Evolutionary conservation across 306 rosid genomes (phyloP), one percentile per base, ranked within the genome.

Genomic region (Arachis hypogaea): DNA sequence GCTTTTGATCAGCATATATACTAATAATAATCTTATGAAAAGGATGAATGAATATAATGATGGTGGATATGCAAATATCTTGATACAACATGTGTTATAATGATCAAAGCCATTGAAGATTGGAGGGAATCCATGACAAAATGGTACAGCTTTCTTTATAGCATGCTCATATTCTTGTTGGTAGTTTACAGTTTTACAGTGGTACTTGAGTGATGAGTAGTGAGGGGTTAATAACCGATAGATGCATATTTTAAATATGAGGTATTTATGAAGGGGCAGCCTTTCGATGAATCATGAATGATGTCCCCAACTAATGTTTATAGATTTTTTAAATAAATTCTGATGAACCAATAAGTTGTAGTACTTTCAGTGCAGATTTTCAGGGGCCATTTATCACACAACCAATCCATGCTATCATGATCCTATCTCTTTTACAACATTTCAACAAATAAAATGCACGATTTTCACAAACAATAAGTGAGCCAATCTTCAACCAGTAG

Each of bases 391-490:
- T 74, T 7, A 28, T 59, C 7, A 55, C 55, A 12, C 40, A 0
- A 44, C 57, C 54, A 58, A 72, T 29, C 33, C 78, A 62, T 59
- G 46, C 65, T 69, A 40, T 69, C 41, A 58, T 49, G 9, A 40
- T 54, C 42, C 45, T 46, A 12, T 22, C 62, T 28, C 5, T 68
- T 68, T 22, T 2, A 59, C 36, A 59, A 22, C 28, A 22, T 22
- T 74, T 64, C 16, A 22, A 58, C 49, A 11, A 70, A 55, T 66
- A 63, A 68, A 68, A 82, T 47, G 82, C 69, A 41, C 58, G 29
- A 52, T 52, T 5, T 11, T 3, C 7, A 7, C 58, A 49, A 18
- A 52, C 38, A 52, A 52, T 5, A 52, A n/a, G 58, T 52, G 28
- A 52, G 58, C 58, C 58, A n/a, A 52, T 14, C 58, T 52, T 52